phyloP scores from a whole-genome alignment of 1,284 basidiomycete species.

The Ganoderma leucocontextum region DNA sequence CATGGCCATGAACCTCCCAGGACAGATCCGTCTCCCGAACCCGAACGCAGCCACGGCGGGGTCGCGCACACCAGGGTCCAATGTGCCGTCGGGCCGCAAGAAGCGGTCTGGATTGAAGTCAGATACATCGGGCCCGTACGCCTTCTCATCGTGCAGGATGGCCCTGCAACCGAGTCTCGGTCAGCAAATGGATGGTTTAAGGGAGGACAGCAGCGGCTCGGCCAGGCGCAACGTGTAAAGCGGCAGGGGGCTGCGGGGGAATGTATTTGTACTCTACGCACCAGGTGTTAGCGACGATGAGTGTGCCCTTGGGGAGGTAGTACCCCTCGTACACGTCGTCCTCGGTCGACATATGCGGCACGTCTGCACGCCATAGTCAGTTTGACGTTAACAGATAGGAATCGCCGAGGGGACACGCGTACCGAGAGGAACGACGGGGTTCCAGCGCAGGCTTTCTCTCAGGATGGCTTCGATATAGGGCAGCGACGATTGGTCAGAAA shows the following conservation, averaged over 20 bases:
- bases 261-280: slow-evolving; percentile 15
- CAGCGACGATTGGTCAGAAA: slow-evolving; percentile 41
- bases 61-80: slow-evolving; percentile 29
- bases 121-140: slow-evolving; percentile 30
- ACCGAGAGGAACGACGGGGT: slow-evolving; percentile 41
- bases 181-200: neutral
- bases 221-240: neutral
- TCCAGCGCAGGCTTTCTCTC: slow-evolving; percentile 46
- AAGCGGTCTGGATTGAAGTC: slow-evolving; percentile 39
- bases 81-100: slow-evolving; percentile 28
- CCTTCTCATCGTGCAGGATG: slow-evolving; percentile 35
- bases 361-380: slow-evolving; percentile 18
- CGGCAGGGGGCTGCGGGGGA: neutral
- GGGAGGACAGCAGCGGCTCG: neutral
- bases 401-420: neutral
- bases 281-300: slow-evolving; percentile 36
- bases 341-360: slow-evolving; percentile 31
- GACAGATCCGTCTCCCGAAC: slow-evolving; percentile 37
- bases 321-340: slow-evolving; percentile 38
- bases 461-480: slow-evolving; percentile 46
- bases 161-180: slow-evolving; percentile 25
- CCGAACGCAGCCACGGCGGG: slow-evolving; percentile 37
- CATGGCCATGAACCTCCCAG: slow-evolving; percentile 33
- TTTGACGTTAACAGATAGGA: neutral
- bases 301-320: slow-evolving; percentile 35